phyloP scores from a whole-genome alignment of 306 rosid species.

The Gastrolobium bilobum region DNA sequence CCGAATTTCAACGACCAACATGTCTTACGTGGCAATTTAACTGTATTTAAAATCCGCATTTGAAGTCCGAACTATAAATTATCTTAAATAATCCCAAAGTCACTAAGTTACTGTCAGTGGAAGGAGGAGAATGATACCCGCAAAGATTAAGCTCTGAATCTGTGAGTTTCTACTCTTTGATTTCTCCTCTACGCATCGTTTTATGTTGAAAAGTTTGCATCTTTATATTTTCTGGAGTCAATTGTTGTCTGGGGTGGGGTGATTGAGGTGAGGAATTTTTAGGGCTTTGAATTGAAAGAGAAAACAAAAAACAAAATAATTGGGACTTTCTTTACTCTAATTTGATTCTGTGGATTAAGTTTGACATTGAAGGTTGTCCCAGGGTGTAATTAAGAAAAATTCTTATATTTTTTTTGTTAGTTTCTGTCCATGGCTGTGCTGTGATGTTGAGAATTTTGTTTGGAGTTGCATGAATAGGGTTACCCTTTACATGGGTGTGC shows the following conservation, averaged over 20 bases:
- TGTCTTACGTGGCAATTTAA: constrained; percentile 74
- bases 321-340: constrained; percentile 26
- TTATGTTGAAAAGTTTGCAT: background rate
- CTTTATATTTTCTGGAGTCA: constrained; percentile 27
- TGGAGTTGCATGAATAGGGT: constrained; percentile 19
- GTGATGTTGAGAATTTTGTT: constrained; percentile 14
- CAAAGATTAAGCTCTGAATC: constrained; percentile 49
- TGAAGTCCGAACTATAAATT: constrained; percentile 71
- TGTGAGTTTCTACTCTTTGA: constrained; percentile 53
- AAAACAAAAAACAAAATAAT: background rate
- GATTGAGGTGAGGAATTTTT: constrained; percentile 45
- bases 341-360: constrained; percentile 25
- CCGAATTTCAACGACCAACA: constrained; percentile 42
- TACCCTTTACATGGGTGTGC: constrained; percentile 19
- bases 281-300: constrained; percentile 64
- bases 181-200: background rate
- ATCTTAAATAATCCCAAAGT: constrained; percentile 40
- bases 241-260: constrained; percentile 3
- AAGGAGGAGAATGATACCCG: background rate
- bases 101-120: constrained; percentile 30
- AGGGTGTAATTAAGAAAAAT: constrained; percentile 39
- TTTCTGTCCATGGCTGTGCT: constrained; percentile 27
- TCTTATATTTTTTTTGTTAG: constrained; percentile 32
- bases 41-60: constrained; percentile 78
- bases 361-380: constrained; percentile 12